Conservation (phyloP, 306 rosid species). For the Vigna trinervia region DNA sequence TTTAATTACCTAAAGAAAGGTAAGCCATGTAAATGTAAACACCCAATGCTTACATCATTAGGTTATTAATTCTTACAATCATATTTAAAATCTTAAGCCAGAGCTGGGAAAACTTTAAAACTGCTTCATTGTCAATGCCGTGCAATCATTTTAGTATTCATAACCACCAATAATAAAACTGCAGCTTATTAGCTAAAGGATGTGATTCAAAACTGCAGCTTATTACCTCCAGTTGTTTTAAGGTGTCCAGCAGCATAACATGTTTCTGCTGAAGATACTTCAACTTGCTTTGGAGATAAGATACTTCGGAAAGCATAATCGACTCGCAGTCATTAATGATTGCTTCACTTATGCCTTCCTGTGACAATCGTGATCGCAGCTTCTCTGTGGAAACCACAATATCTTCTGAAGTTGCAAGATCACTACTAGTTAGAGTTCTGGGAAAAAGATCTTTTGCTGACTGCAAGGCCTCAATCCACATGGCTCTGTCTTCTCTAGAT, state of each 20-base stretch:
- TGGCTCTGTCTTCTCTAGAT: slow-evolving; percentile 84
- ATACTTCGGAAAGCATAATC: slow-evolving; percentile 85
- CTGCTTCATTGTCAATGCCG: slow-evolving; percentile 17
- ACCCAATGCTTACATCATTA: slow-evolving; percentile 34
- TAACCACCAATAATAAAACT: slow-evolving; percentile 25
- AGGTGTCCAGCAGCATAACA: slow-evolving; percentile 74
- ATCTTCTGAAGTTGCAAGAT: slow-evolving; percentile 79
- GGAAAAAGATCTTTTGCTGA: slow-evolving; percentile 95
- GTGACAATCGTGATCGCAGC: slow-evolving; percentile 71
- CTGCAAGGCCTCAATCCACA: slow-evolving; percentile 89
- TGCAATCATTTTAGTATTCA: slow-evolving; percentile 23
- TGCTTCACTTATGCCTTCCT: slow-evolving; percentile 79
- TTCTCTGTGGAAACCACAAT: slow-evolving; percentile 91
- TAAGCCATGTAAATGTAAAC: slow-evolving; percentile 14
- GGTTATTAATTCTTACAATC: neutral
- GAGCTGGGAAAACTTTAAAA: slow-evolving; percentile 26
- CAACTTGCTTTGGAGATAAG: slow-evolving; percentile 79
- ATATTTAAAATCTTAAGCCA: slow-evolving; percentile 24
- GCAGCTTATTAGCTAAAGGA: slow-evolving; percentile 18
- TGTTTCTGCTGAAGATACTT: slow-evolving; percentile 85
- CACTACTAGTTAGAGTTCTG: slow-evolving; percentile 71
- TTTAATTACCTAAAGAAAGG: slow-evolving; percentile 31
- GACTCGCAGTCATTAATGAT: slow-evolving; percentile 87
- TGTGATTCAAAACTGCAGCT: slow-evolving; percentile 29
- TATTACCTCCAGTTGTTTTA: slow-evolving; percentile 84